phyloP scores from a whole-genome alignment of 148 eudicot genomes.

The Rhododendron simsii region DNA sequence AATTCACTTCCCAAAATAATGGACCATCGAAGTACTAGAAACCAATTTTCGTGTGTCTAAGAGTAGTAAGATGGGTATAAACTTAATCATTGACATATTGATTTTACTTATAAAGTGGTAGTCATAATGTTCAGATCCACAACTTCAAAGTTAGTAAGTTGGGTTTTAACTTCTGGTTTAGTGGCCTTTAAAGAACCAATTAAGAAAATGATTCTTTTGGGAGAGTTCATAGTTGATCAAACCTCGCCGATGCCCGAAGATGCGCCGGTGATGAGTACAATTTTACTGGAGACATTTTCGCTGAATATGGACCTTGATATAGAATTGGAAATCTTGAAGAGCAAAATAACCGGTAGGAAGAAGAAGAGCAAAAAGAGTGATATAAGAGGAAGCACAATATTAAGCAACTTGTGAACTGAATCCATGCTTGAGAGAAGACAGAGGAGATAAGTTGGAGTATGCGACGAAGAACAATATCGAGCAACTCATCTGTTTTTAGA shows the following conservation, averaged over 20 bases:
- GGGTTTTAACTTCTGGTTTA: neutral
- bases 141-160: neutral
- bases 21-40: neutral
- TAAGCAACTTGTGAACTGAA: slow-evolving; percentile 18
- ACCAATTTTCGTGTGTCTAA: too few relatives aligned
- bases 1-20: neutral
- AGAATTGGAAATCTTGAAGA: slow-evolving; percentile 15
- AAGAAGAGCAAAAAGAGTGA: slow-evolving; percentile 21
- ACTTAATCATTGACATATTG: neutral
- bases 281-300: slow-evolving; percentile 30
- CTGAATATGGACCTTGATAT: slow-evolving; percentile 3
- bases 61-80: too few relatives aligned
- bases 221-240: neutral
- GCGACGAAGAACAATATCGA: too few relatives aligned
- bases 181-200: too few relatives aligned
- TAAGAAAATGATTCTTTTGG: too few relatives aligned
- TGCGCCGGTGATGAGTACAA: slow-evolving; percentile 25
- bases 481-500: too few relatives aligned
- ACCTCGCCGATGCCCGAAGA: neutral
- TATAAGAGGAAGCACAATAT: slow-evolving; percentile 22
- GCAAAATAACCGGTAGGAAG: slow-evolving; percentile 12
- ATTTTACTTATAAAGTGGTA: too few relatives aligned
- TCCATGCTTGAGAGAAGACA: slow-evolving; percentile 15
- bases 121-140: neutral
- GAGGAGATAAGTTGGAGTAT: neutral